A percentile compares a stretch with the other conserved stretches of the same genome.
These are phyloP conservation scores for Paraconiothyrium sp. DNA, from an alignment of 2,329 filamentous ascomycete species.

Conservation along the genomic window DNA sequence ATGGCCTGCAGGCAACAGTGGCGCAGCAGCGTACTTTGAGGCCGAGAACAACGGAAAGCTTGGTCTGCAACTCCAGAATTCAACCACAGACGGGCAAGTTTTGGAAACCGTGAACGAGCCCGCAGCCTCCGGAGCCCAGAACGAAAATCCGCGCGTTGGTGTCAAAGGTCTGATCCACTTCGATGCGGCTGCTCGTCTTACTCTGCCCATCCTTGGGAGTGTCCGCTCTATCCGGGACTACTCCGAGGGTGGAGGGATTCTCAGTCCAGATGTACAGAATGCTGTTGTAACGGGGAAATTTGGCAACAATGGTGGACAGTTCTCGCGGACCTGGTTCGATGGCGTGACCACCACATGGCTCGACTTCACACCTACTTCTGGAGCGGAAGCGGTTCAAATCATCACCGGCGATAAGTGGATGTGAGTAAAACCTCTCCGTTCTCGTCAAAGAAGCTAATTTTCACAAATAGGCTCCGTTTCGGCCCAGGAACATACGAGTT, in stretches of 20 bases:
- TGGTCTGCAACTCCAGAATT: slow-evolving; percentile 63
- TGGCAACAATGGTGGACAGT: slow-evolving; percentile 55
- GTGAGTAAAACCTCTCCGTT: neutral
- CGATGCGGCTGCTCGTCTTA: slow-evolving; percentile 66
- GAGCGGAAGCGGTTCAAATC: slow-evolving; percentile 49
- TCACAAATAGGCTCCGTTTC: slow-evolving; percentile 51
- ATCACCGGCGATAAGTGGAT: slow-evolving; percentile 47
- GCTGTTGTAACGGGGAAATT: slow-evolving; percentile 56
- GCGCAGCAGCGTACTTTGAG: slow-evolving; percentile 65
- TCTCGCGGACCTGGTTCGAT: slow-evolving; percentile 69
- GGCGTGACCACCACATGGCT: slow-evolving; percentile 67
- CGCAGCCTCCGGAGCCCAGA: slow-evolving; percentile 22
- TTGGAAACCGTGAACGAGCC: slow-evolving; percentile 58
- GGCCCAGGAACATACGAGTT: slow-evolving; percentile 66
- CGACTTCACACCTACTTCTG: slow-evolving; percentile 50
- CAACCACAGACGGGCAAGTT: slow-evolving; percentile 53
- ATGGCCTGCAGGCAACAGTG: slow-evolving; percentile 73
- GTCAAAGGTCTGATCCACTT: slow-evolving; percentile 64
- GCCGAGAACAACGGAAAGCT: slow-evolving; percentile 65
- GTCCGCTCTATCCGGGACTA: slow-evolving; percentile 71
- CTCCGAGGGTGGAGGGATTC: slow-evolving; percentile 65
- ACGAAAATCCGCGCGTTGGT: slow-evolving; percentile 59
- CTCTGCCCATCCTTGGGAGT: slow-evolving; percentile 68
- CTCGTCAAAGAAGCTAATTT: neutral
- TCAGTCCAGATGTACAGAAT: slow-evolving; percentile 65